Base-by-base conservation (phyloP, 345 rosid species). In the Populus pruinosa region DNA sequence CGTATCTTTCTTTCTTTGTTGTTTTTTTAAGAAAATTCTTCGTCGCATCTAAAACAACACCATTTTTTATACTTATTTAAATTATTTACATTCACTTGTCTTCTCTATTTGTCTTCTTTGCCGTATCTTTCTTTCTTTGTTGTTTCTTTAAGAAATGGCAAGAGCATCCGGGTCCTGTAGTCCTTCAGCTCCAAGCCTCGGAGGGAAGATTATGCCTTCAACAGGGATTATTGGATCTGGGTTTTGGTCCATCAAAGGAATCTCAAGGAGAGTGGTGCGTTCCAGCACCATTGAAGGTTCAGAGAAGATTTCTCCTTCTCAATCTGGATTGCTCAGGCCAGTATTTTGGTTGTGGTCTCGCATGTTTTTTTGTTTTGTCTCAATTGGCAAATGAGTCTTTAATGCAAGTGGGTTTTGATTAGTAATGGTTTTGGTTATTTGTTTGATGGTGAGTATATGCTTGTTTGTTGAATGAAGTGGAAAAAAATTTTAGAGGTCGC, bases 91-190 rank as follows among this genome's bases (percentile, higher is more conserved):
- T 33, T 4, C 5, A 33, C 36, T 4, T 33, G 36, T 33, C 36
- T 33, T 33, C 5, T 33, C 36, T 33, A 0, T 33, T 4, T 33
- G 36, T 33, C 5, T 33, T 33, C 36, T 33, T 33, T 33, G 36
- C 36, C 36, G 36, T 33, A 4, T 33, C 36, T 33, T 33, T 33
- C 36, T 33, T 33, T 33, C 36, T 33, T 4, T 4, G 36, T 33
- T 33, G 74, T 6, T 29, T 38, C 38, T 21, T 68, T 61, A 61
- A 16, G 44, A 75, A 79, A 94, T 93, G 98, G 98, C 97, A 61
- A 92, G 87, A 85, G 90, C 93, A 83, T 91, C 91, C 86, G 93
- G 93, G 69, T 81, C 90, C 69, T 82, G 88, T 77, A 81, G 87
- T 75, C 89, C 93, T 86, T 89, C 97, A 49, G 70, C 89, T 79